phyloP scores from a whole-genome alignment of 345 rosid species.

The Cardamine chenopodiifolia region DNA sequence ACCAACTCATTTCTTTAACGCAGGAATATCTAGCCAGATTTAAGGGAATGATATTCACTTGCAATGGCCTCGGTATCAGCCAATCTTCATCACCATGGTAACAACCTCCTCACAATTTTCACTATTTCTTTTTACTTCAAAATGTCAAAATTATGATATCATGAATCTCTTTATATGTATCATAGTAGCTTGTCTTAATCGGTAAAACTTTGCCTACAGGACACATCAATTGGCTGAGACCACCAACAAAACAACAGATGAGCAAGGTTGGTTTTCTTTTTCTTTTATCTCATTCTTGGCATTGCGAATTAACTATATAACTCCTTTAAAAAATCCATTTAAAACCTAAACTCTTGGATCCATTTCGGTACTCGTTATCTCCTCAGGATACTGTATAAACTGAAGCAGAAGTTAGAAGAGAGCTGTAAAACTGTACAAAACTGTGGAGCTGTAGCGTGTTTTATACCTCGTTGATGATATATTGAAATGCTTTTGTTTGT shows the following conservation, averaged over 20 bases:
- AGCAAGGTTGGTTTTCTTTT: constrained; percentile 40
- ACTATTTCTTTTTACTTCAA: constrained; percentile 11
- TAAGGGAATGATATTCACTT: constrained; percentile 90
- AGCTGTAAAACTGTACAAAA: constrained; percentile 36
- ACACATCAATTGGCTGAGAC: constrained; percentile 53
- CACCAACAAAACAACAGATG: constrained; percentile 45
- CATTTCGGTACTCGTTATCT: constrained; percentile 4
- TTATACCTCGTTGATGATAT: constrained; percentile 11
- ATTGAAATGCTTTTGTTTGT: constrained; percentile 21
- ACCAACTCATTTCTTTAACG: constrained; percentile 10
- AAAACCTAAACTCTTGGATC: neutral
- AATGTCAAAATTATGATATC: constrained; percentile 10
- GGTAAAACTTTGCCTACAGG: constrained; percentile 45
- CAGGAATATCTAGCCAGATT: constrained; percentile 90
- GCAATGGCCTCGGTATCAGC: constrained; percentile 86
- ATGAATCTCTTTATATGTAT: constrained; percentile 1
- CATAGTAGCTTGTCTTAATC: constrained; percentile 21
- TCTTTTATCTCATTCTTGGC: neutral
- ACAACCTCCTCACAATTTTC: constrained; percentile 16
- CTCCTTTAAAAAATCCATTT: neutral
- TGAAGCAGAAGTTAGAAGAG: constrained; percentile 34
- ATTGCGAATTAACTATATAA: neutral
- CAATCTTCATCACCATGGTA: constrained; percentile 63
- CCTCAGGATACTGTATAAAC: constrained; percentile 40
- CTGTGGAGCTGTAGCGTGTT: constrained; percentile 22